Evolutionary conservation across 257 asterid genomes (phyloP).

Genomic region (Datura wrightii): DNA sequence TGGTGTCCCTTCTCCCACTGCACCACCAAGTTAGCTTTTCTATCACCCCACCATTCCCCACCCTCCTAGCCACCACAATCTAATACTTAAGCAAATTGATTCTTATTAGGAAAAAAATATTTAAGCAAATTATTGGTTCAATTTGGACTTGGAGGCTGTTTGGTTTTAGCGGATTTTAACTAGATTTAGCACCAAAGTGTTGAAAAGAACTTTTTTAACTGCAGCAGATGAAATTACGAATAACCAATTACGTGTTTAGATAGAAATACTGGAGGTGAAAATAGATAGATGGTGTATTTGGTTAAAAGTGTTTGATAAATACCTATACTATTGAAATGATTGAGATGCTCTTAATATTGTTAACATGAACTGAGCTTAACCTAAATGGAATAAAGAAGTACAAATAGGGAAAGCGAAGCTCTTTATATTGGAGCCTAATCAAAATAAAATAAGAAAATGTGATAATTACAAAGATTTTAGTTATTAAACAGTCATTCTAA

Average conservation of each 20-base stretch:
- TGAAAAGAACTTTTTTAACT: neutral
- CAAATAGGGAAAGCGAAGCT: conserved; percentile 20
- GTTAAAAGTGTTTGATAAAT: neutral
- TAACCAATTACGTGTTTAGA: neutral
- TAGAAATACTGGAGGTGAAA: neutral
- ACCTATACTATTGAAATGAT: neutral
- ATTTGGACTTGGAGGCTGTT: neutral
- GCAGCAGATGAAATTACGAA: neutral
- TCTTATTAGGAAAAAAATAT: neutral
- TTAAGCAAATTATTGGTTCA: neutral
- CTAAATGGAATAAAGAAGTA: neutral
- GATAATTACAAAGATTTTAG: neutral
- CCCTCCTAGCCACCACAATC: conserved; percentile 5
- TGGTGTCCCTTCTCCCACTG: neutral
- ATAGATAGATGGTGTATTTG: neutral
- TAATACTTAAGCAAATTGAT: conserved; percentile 14
- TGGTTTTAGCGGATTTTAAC: neutral
- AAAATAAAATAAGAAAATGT: neutral
- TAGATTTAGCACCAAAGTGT: conserved; percentile 8
- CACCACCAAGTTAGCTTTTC: neutral
- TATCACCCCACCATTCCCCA: neutral
- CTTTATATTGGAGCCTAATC: neutral
- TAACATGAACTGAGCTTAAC: neutral
- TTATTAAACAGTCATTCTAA: neutral
- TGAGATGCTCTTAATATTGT: neutral